A percentile compares a stretch with the other conserved stretches of the same genome.
These are phyloP conservation scores for Pseudogymnoascus sp. DNA, from an alignment of 2,329 filamentous ascomycete genomes.

Conservation along the genomic window DNA sequence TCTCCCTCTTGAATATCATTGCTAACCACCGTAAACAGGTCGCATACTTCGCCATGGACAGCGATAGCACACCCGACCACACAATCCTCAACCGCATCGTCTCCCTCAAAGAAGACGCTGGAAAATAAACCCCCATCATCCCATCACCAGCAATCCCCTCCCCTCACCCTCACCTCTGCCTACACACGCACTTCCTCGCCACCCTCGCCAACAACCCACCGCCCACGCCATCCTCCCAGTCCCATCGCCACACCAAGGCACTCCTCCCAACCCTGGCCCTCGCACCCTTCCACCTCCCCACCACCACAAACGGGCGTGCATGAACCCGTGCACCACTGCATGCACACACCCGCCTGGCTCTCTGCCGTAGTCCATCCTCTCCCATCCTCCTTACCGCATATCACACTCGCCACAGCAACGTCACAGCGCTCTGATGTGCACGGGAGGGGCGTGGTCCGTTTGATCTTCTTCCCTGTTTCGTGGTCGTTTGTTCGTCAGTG, in stretches of 20 bases:
- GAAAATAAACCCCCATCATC: constrained; percentile 42
- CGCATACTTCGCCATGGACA: constrained; percentile 55
- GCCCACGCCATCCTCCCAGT: neutral
- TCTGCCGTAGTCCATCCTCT: neutral
- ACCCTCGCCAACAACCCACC: neutral
- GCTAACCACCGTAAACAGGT: neutral
- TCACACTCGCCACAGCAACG: neutral
- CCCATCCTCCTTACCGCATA: neutral
- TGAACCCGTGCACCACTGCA: neutral
- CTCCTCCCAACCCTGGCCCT: too few species aligned
- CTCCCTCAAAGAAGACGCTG: constrained; percentile 79
- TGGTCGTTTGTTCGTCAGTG: neutral
- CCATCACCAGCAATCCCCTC: neutral
- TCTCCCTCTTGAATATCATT: neutral
- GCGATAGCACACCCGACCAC: constrained; percentile 70
- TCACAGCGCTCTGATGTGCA: neutral
- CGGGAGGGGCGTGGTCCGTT: neutral
- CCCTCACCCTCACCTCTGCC: neutral
- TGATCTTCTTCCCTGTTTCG: neutral
- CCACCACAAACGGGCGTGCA: neutral
- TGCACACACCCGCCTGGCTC: neutral
- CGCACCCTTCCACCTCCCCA: neutral
- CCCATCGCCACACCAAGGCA: neutral
- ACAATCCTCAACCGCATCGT: constrained; percentile 88
- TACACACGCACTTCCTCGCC: neutral